phyloP scores from a whole-genome alignment of 2,329 filamentous ascomycete species.

The Nectriaceae sp. region DNA sequence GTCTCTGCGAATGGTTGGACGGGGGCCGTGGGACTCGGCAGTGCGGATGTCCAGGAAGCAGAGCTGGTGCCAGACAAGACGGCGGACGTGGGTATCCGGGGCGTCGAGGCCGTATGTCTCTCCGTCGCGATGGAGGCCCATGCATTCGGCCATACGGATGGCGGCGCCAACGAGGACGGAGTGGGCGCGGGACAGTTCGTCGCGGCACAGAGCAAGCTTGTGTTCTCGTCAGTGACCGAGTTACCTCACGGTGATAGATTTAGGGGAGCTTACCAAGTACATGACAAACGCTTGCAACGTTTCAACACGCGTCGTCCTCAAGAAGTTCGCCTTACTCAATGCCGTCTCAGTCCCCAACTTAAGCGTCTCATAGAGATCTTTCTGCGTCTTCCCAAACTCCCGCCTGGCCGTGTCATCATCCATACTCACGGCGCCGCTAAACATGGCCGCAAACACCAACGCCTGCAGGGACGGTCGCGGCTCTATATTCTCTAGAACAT shows the following conservation, averaged over 20 bases:
- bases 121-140: slow-evolving; percentile 74
- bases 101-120: slow-evolving; percentile 65
- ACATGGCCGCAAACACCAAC: slow-evolving; percentile 68
- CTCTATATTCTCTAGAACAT: slow-evolving; percentile 59
- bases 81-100: slow-evolving; percentile 70
- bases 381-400: slow-evolving; percentile 57
- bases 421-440: slow-evolving; percentile 70
- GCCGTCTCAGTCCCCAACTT: slow-evolving; percentile 68
- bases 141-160: slow-evolving; percentile 74
- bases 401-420: slow-evolving; percentile 51
- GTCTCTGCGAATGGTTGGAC: slow-evolving; percentile 69
- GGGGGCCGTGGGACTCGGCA: slow-evolving; percentile 72
- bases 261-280: slow-evolving; percentile 62
- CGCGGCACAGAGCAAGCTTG: slow-evolving; percentile 70
- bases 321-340: slow-evolving; percentile 68
- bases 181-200: slow-evolving; percentile 72
- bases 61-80: slow-evolving; percentile 76
- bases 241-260: neutral
- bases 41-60: slow-evolving; percentile 76
- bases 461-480: slow-evolving; percentile 67
- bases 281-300: slow-evolving; percentile 77
- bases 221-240: slow-evolving; percentile 18
- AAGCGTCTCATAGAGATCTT: slow-evolving; percentile 61
- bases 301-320: slow-evolving; percentile 68
- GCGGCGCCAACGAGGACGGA: slow-evolving; percentile 72